These are phyloP conservation scores for Rhodotorula sp. DNA, from an alignment of 1,284 basidiomycete species.

Conservation along the genomic window DNA sequence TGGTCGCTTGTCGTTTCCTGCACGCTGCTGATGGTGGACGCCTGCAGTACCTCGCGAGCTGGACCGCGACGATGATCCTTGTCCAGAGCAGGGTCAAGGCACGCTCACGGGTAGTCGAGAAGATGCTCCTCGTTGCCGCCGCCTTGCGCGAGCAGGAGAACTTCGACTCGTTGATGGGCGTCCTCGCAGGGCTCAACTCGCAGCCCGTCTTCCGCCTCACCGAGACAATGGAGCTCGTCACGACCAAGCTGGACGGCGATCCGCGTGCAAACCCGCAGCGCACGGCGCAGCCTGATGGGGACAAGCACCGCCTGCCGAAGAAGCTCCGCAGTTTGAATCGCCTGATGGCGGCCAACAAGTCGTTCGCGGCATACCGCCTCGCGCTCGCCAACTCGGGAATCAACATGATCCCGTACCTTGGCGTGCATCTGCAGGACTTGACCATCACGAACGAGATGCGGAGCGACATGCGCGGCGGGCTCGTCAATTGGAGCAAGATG, in stretches of 20 bases:
- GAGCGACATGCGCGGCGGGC: conserved; percentile 46
- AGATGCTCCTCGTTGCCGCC: conserved; percentile 46
- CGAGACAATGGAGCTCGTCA: conserved; percentile 43
- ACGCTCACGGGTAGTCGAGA: conserved; percentile 45
- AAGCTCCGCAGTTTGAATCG: conserved; percentile 46
- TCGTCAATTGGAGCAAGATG: conserved; percentile 50
- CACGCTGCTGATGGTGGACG: neutral
- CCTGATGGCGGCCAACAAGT: conserved; percentile 45
- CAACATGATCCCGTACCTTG: conserved; percentile 48
- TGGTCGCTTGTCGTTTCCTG: neutral
- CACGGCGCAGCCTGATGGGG: conserved; percentile 26
- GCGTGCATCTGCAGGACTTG: conserved; percentile 49
- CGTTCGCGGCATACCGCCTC: conserved; percentile 48
- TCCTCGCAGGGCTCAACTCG: conserved; percentile 48
- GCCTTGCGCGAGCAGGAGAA: conserved; percentile 47
- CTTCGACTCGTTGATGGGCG: conserved; percentile 49
- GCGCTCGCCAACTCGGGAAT: conserved; percentile 45
- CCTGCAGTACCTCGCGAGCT: conserved; percentile 32
- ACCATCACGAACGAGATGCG: conserved; percentile 47
- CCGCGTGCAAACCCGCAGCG: neutral
- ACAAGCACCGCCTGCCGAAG: conserved; percentile 41
- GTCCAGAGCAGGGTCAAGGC: conserved; percentile 45
- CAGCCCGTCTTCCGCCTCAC: conserved; percentile 47
- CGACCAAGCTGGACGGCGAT: conserved; percentile 36
- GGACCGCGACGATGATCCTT: conserved; percentile 47